Percentiles rank a stretch among this genome's conserved stretches.
Evolutionary conservation across 208 protist genomes (phyloP).

Genomic region (Crithidia bombi): DNA sequence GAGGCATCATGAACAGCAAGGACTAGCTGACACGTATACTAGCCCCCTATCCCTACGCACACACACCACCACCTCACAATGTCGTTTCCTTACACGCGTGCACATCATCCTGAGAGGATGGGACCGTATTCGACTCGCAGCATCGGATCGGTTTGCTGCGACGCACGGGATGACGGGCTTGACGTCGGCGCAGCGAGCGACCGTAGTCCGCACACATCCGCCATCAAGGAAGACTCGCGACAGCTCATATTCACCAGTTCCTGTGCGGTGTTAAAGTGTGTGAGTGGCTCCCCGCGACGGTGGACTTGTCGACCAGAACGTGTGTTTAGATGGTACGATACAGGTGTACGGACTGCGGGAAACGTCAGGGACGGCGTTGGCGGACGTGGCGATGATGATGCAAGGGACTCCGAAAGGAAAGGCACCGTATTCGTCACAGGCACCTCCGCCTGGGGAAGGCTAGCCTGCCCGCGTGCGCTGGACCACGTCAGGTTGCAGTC

Average conservation of each 20-base stretch:
- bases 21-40: too few species aligned
- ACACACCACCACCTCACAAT: too few species aligned
- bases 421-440: neutral
- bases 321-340: too few species aligned
- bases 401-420: neutral
- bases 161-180: neutral
- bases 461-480: neutral
- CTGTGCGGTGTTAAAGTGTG: neutral
- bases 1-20: too few species aligned
- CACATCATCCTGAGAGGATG: slow-evolving; percentile 8
- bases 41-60: too few species aligned
- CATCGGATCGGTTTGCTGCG: neutral
- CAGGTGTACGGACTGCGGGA: too few species aligned
- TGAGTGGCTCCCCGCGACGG: neutral
- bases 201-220: slow-evolving; percentile 10
- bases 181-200: neutral
- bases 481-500: neutral
- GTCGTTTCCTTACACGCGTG: neutral
- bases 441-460: neutral
- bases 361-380: too few species aligned
- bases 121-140: slow-evolving; percentile 21
- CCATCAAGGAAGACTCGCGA: slow-evolving; percentile 12
- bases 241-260: slow-evolving; percentile 12
- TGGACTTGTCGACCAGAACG: neutral
- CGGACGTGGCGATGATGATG: neutral